phyloP scores from a whole-genome alignment of 306 rosid species.

The Vigna reflexopilosa region DNA sequence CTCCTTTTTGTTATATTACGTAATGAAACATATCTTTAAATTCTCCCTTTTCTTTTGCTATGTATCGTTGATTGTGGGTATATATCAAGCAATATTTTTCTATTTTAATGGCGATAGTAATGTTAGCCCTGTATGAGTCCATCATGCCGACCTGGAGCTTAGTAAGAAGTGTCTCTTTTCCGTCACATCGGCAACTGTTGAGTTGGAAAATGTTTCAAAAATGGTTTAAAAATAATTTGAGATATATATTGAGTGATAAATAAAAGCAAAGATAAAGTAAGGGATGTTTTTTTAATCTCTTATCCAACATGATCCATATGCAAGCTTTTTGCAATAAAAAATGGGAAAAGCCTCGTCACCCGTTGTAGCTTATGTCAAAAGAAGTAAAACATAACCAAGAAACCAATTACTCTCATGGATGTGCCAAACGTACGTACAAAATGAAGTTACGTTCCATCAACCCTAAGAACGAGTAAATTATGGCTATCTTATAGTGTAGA shows the following conservation, averaged over 20 bases:
- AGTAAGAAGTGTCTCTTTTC: constrained; percentile 60
- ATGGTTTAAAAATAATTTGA: constrained; percentile 7
- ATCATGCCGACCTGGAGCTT: constrained; percentile 66
- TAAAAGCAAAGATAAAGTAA: constrained; percentile 47
- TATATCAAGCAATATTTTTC: neutral
- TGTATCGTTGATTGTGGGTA: neutral
- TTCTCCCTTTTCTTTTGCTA: neutral
- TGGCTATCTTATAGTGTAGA: neutral
- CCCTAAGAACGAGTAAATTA: neutral
- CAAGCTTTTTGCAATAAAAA: constrained; percentile 30
- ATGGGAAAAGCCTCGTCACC: constrained; percentile 19
- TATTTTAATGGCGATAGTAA: constrained; percentile 45
- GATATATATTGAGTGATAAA: constrained; percentile 13
- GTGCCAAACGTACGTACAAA: constrained; percentile 2
- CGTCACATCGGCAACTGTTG: constrained; percentile 69
- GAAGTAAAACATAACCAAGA: constrained; percentile 3
- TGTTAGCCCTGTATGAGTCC: constrained; percentile 56
- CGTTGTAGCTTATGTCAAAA: constrained; percentile 19
- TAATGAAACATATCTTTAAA: neutral
- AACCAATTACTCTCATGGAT: neutral
- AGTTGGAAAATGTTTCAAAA: constrained; percentile 42
- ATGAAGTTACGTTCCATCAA: constrained; percentile 10
- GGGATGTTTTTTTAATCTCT: constrained; percentile 44
- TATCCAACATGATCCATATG: constrained; percentile 45
- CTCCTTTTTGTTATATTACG: neutral